Base-by-base conservation (phyloP, 805 yeast species). In the Saturnispora galanensis region DNA sequence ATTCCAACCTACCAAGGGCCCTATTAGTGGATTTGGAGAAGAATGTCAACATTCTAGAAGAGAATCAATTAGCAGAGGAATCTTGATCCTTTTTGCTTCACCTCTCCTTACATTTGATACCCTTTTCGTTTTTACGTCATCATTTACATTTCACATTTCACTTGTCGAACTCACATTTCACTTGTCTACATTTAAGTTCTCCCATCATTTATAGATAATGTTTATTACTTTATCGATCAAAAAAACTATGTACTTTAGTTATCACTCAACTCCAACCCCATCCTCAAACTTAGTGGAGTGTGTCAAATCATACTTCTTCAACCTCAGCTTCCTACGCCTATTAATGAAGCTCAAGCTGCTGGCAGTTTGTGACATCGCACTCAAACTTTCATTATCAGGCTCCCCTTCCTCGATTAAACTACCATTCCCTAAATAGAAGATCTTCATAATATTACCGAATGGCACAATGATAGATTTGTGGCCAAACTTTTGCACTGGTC, bases 381-480 rank as follows among this genome's bases (percentile, higher is more conserved):
- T 53, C 29, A 58, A 37, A 53, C 66, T 56, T 57, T 68, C 58
- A 57, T 65, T 62, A 47, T 68, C 72, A 47, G 73, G 70, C 31
- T 73, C 70, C 35, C 76, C 79, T 42, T 73, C 74, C 51, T 79
- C 81, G 21, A 82, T 74, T 49, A 82, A 66, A 49, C 81, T 85
- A 47, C 81, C 87, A 53, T 76, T 81, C 6, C 95, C 95, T 50
- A 84, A 67, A 56, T 82, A 84, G 29, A 86, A 63, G 30, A 86
- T 73, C 56, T 81, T 80, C 72, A 86, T 73, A 13, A 75, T 60
- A 52, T 81, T 81, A 29, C 93, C 94, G 59, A 84, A 81, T 21
- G 79, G 79, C 21, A 82, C 80, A 33, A 84, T 80, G 16, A 84
- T 76, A 0, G 93, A 74, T 54, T 85, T 84, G 56, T 76, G 85